These are phyloP conservation scores for Rhodotorula sp. DNA, from an alignment of 1,284 basidiomycete genomes.

Conservation along the genomic window DNA sequence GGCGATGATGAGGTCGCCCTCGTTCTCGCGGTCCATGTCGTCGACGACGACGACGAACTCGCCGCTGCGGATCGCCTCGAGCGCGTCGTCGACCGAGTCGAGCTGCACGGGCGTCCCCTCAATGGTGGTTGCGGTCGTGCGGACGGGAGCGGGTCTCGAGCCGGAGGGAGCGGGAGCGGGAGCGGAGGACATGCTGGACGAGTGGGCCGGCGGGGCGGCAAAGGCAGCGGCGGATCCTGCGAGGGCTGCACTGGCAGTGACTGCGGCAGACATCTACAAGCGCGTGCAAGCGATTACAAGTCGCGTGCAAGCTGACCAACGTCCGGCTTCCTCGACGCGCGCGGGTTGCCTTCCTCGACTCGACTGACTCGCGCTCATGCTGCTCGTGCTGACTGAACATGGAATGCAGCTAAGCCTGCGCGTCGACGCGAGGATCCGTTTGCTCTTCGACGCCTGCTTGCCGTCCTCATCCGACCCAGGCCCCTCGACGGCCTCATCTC, in stretches of 20 bases:
- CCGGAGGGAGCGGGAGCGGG: background rate
- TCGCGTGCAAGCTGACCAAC: background rate
- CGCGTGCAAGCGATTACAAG: background rate
- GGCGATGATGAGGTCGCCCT: constrained; percentile 88
- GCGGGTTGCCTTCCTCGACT: background rate
- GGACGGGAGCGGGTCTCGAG: background rate
- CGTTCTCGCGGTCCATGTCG: constrained; percentile 89
- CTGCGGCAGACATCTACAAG: background rate
- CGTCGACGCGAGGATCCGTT: too few relatives aligned
- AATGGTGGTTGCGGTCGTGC: background rate
- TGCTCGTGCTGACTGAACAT: background rate
- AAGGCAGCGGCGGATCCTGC: background rate
- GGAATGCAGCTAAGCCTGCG: too few relatives aligned
- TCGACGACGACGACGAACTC: constrained; percentile 96
- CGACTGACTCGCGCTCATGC: background rate
- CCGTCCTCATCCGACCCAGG: too few relatives aligned
- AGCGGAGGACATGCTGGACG: background rate
- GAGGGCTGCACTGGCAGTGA: background rate
- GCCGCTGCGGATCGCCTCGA: constrained; percentile 74
- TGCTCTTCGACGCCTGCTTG: too few relatives aligned
- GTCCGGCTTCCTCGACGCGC: background rate
- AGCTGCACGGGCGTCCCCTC: constrained; percentile 51
- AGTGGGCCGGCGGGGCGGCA: background rate
- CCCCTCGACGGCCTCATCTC: too few relatives aligned
- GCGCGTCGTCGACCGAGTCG: constrained; percentile 75